phyloP scores from a whole-genome alignment of 805 yeast species.

The Naumovozyma baii region DNA sequence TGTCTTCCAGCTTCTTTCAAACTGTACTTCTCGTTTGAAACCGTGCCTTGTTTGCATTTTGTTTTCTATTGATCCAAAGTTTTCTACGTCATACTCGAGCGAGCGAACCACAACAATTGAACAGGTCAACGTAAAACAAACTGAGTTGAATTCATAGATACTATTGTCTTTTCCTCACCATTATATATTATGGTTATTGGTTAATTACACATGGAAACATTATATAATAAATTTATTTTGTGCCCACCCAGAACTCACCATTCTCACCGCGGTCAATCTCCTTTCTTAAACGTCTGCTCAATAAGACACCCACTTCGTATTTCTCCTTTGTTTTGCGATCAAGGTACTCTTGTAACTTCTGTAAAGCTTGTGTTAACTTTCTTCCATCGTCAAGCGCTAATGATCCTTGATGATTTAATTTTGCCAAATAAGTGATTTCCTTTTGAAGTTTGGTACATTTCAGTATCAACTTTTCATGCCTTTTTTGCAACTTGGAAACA shows the following conservation, averaged over 20 bases:
- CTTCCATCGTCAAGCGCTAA: constrained; percentile 33
- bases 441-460: constrained; percentile 32
- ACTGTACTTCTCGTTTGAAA: too few relatives aligned
- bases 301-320: constrained; percentile 34
- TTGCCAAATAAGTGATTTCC: constrained; percentile 32
- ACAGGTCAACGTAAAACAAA: too few relatives aligned
- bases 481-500: constrained; percentile 23
- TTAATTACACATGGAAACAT: not conserved
- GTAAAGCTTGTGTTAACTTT: constrained; percentile 31
- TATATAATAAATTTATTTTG: too few relatives aligned
- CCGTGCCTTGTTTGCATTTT: not conserved
- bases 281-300: constrained; percentile 34
- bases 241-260: constrained; percentile 31
- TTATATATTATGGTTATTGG: too few relatives aligned
- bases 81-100: not conserved
- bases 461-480: constrained; percentile 25
- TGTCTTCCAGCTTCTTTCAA: too few relatives aligned
- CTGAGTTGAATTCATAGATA: too few relatives aligned
- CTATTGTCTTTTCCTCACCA: too few relatives aligned
- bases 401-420: constrained; percentile 29
- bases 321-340: constrained; percentile 36
- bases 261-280: constrained; percentile 35
- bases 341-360: constrained; percentile 31
- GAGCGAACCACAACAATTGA: too few relatives aligned
- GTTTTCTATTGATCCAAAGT: not conserved